A percentile compares a stretch with the other conserved stretches of the same genome.
Conservation (phyloP, 108 stramenopile species). For the Discostella stelligeroides region DNA sequence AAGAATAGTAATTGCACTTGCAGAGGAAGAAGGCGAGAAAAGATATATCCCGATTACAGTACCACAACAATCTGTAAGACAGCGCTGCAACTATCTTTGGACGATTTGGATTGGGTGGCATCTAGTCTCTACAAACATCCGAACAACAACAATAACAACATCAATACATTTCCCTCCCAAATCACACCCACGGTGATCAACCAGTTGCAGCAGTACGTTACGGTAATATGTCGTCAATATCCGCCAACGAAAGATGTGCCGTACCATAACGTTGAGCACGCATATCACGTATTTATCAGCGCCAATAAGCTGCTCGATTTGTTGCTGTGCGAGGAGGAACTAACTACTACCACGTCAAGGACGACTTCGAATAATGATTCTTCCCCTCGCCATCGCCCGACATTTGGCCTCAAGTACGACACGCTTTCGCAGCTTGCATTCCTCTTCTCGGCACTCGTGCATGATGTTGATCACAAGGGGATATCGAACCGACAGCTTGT, state of each 20-base stretch:
- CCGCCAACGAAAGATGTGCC: slow-evolving; percentile 24
- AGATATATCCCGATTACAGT: slow-evolving; percentile 33
- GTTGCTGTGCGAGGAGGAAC: slow-evolving; percentile 47
- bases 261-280: slow-evolving; percentile 78
- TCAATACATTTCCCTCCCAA: slow-evolving; percentile 51
- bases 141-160: slow-evolving; percentile 39
- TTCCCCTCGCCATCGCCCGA: slow-evolving; percentile 5
- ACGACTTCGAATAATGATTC: slow-evolving; percentile 3
- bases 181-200: slow-evolving; percentile 38
- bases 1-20: slow-evolving; percentile 6
- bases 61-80: slow-evolving; percentile 33
- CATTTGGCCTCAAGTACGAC: slow-evolving; percentile 39
- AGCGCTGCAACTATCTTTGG: neutral
- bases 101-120: too few species aligned
- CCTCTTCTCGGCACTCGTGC: slow-evolving; percentile 34
- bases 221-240: slow-evolving; percentile 45
- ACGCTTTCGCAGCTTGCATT: slow-evolving; percentile 32
- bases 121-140: too few species aligned
- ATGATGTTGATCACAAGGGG: slow-evolving; percentile 42
- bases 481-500: slow-evolving; percentile 24
- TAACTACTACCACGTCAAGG: neutral
- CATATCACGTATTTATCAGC: slow-evolving; percentile 70
- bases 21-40: slow-evolving; percentile 1
- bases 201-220: slow-evolving; percentile 53
- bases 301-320: slow-evolving; percentile 78